These are phyloP conservation scores for Fusarium sp. DNA, from an alignment of 2,329 filamentous ascomycete species.

Conservation along the genomic window DNA sequence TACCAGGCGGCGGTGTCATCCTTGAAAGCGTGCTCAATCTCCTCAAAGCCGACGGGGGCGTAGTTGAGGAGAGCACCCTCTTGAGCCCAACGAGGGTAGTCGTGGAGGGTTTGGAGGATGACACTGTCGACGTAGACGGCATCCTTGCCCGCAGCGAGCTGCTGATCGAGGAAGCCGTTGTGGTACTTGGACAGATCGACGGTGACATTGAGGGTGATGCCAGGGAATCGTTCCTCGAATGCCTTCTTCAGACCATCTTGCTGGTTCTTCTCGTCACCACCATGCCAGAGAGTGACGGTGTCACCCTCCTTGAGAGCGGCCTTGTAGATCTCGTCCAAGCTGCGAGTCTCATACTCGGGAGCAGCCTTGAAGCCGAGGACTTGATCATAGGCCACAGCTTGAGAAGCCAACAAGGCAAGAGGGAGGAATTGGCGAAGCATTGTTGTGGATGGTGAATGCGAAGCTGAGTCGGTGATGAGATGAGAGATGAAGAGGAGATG, in stretches of 20 bases:
- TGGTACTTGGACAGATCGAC: slow-evolving; percentile 68
- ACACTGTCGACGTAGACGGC: slow-evolving; percentile 53
- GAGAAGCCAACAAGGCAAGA: slow-evolving; percentile 12
- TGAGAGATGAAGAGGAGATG: not conserved
- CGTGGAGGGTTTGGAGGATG: slow-evolving; percentile 60
- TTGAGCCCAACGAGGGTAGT: slow-evolving; percentile 62
- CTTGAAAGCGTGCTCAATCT: slow-evolving; percentile 54
- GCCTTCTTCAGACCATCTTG: slow-evolving; percentile 52
- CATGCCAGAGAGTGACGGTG: slow-evolving; percentile 58
- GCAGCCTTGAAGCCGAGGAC: slow-evolving; percentile 38
- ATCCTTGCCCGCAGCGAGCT: slow-evolving; percentile 50
- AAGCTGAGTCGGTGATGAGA: not conserved
- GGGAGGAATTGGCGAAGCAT: slow-evolving; percentile 21
- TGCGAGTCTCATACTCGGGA: slow-evolving; percentile 53
- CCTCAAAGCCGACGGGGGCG: slow-evolving; percentile 57
- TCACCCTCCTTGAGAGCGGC: slow-evolving; percentile 60
- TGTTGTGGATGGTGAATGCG: not conserved
- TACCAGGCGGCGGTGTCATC: slow-evolving; percentile 50
- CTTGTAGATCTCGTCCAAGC: slow-evolving; percentile 60
- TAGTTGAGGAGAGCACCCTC: slow-evolving; percentile 61
- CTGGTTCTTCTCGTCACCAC: slow-evolving; percentile 58
- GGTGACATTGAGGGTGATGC: slow-evolving; percentile 62
- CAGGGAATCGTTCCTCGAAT: slow-evolving; percentile 60
- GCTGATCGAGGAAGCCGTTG: slow-evolving; percentile 57
- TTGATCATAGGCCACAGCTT: slow-evolving; percentile 36